phyloP scores from a whole-genome alignment of 768 basidiomycete genomes.

The Dendrothele bispora region DNA sequence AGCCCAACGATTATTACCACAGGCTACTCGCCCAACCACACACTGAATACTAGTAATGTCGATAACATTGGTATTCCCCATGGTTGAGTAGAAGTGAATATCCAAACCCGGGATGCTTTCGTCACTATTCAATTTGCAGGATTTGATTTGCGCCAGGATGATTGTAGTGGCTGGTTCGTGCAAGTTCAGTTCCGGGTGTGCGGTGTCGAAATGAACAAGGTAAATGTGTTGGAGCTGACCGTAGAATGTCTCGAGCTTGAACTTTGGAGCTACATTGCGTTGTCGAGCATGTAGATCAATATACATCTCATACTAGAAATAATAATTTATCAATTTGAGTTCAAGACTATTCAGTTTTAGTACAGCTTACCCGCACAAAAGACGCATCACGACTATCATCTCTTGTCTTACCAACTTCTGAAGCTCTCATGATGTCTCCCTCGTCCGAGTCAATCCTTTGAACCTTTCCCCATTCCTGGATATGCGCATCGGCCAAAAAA shows the following conservation, averaged over 20 bases:
- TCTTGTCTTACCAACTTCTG: background rate
- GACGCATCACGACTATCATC: constrained; percentile 18
- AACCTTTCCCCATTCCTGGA: constrained; percentile 18
- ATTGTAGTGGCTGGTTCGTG: background rate
- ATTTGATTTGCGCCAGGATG: background rate
- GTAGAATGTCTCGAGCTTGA: constrained; percentile 13
- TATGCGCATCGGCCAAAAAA: background rate
- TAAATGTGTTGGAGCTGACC: constrained; percentile 23
- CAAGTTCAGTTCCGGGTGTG: constrained; percentile 4
- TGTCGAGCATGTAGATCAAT: constrained; percentile 17
- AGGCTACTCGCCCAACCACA: no score
- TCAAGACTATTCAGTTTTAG: background rate
- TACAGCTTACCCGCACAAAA: constrained; percentile 22
- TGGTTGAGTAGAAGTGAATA: no score
- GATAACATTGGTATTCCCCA: background rate
- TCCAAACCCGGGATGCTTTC: background rate
- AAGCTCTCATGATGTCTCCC: constrained; percentile 18
- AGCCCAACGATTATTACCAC: background rate
- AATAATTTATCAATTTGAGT: background rate
- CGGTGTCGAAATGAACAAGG: constrained; percentile 8
- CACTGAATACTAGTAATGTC: background rate
- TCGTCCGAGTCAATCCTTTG: constrained; percentile 9
- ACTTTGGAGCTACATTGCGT: background rate
- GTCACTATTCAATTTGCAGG: background rate
- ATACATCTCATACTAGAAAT: constrained; percentile 20